A percentile compares a stretch with the other conserved stretches of the same genome.
phyloP scores from a whole-genome alignment of 2,329 filamentous ascomycete genomes.

The Lizonia empirigonia region DNA sequence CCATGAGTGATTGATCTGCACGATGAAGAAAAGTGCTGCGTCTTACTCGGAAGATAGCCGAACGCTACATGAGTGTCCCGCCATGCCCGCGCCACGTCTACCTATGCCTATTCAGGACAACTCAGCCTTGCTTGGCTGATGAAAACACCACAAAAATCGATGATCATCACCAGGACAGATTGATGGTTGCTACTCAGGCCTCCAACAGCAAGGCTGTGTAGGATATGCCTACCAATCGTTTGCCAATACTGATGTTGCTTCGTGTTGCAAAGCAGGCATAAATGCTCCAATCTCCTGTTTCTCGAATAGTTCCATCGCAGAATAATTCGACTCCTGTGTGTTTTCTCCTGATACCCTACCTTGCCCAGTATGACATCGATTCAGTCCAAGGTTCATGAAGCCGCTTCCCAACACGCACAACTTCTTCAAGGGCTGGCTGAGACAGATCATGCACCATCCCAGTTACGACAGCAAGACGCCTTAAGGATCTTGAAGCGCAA shows the following conservation, averaged over 20 bases:
- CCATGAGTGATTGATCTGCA: background rate
- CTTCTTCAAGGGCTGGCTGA: slow-evolving; percentile 37
- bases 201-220: slow-evolving; percentile 18
- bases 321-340: no score
- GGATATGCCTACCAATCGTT: slow-evolving; percentile 12
- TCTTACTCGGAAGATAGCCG: background rate
- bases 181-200: slow-evolving; percentile 16
- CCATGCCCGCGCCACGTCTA: slow-evolving; percentile 12
- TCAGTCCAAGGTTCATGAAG: slow-evolving; percentile 34
- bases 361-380: slow-evolving; percentile 30
- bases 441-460: slow-evolving; percentile 37
- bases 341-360: no score
- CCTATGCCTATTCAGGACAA: slow-evolving; percentile 5
- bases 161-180: slow-evolving; percentile 6
- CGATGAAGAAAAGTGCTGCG: background rate
- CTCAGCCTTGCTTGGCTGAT: slow-evolving; percentile 18
- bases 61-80: background rate
- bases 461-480: slow-evolving; percentile 38
- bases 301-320: no score
- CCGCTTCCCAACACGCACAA: slow-evolving; percentile 32
- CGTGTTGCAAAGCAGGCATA: background rate
- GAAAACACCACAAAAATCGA: slow-evolving; percentile 15
- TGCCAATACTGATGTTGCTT: slow-evolving; percentile 9
- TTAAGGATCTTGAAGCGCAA: slow-evolving; percentile 35
- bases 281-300: background rate